Percentiles rank a stretch among this genome's conserved stretches.
Conservation (phyloP, 1,284 basidiomycete species). For the Apiotrichum sp. region DNA sequence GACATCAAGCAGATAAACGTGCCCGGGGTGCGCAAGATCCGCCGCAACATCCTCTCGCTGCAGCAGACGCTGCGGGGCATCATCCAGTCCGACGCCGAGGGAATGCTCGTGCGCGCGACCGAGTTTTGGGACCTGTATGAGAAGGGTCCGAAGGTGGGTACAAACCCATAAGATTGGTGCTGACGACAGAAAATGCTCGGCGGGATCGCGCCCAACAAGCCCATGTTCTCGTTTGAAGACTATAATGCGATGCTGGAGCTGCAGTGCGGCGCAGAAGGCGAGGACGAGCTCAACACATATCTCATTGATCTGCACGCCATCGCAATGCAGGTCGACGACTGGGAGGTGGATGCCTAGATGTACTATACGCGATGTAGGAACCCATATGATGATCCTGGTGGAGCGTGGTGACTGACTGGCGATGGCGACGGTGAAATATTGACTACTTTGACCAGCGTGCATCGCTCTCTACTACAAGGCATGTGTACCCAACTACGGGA, state of each 20-base stretch:
- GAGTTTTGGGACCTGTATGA: conserved; percentile 76
- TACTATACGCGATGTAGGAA: background rate
- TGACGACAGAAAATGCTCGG: conserved; percentile 56
- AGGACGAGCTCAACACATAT: conserved; percentile 41
- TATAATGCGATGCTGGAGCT: conserved; percentile 83
- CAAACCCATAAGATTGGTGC: background rate
- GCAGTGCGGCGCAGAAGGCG: conserved; percentile 69
- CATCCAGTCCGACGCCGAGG: conserved; percentile 51
- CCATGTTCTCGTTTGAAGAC: conserved; percentile 74
- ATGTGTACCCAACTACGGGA: too few relatives aligned
- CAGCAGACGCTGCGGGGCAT: conserved; percentile 88
- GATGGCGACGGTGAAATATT: too few relatives aligned
- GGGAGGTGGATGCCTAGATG: conserved; percentile 7
- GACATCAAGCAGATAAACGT: conserved; percentile 65
- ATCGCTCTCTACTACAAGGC: too few relatives aligned
- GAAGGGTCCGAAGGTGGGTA: conserved; percentile 56
- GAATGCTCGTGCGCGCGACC: conserved; percentile 68
- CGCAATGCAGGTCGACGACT: conserved; percentile 28
- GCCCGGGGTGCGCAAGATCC: conserved; percentile 79
- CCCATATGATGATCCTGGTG: too few relatives aligned
- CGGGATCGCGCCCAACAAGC: conserved; percentile 54
- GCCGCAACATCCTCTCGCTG: conserved; percentile 82
- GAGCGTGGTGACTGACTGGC: too few relatives aligned
- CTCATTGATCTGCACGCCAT: conserved; percentile 46
- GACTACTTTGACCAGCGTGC: too few relatives aligned